Evolutionary conservation across 805 yeast species (phyloP).

Genomic region (Wickerhamomyces mucosus): DNA sequence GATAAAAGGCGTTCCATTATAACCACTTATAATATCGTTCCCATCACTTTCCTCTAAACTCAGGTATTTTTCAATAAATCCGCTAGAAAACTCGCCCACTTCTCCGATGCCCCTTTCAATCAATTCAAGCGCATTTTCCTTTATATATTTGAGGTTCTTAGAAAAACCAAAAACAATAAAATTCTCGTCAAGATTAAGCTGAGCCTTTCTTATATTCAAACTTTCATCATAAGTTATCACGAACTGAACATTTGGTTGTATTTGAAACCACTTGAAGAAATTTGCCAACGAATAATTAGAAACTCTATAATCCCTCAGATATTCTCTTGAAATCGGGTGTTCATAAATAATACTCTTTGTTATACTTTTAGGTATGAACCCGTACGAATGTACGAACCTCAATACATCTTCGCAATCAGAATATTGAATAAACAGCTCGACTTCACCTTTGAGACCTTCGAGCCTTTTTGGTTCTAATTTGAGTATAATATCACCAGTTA

Average conservation of each 20-base stretch:
- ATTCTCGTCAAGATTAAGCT: slow-evolving; percentile 23
- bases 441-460: slow-evolving; percentile 1
- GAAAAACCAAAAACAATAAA: slow-evolving; percentile 24
- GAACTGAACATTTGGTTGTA: slow-evolving; percentile 32
- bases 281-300: slow-evolving; percentile 14
- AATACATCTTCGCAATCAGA: slow-evolving; percentile 33
- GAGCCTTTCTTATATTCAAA: slow-evolving; percentile 12
- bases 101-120: slow-evolving; percentile 8
- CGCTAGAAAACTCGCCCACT: slow-evolving; percentile 4
- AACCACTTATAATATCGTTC: slow-evolving; percentile 15
- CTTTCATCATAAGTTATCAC: slow-evolving; percentile 15
- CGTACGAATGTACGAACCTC: slow-evolving; percentile 32
- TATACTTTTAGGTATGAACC: slow-evolving; percentile 32
- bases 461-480: slow-evolving; percentile 13
- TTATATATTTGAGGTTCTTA: slow-evolving; percentile 13
- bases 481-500: slow-evolving; percentile 33
- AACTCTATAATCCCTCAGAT: slow-evolving; percentile 4
- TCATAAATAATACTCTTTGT: slow-evolving; percentile 20
- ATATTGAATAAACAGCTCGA: slow-evolving; percentile 37
- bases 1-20: slow-evolving; percentile 14
- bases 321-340: slow-evolving; percentile 23
- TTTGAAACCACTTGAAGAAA: slow-evolving; percentile 27
- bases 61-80: slow-evolving; percentile 8
- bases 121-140: slow-evolving; percentile 12
- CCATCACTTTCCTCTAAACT: slow-evolving; percentile 10